Conservation (phyloP, 805 yeast genomes). For the Ogataea minuta region DNA sequence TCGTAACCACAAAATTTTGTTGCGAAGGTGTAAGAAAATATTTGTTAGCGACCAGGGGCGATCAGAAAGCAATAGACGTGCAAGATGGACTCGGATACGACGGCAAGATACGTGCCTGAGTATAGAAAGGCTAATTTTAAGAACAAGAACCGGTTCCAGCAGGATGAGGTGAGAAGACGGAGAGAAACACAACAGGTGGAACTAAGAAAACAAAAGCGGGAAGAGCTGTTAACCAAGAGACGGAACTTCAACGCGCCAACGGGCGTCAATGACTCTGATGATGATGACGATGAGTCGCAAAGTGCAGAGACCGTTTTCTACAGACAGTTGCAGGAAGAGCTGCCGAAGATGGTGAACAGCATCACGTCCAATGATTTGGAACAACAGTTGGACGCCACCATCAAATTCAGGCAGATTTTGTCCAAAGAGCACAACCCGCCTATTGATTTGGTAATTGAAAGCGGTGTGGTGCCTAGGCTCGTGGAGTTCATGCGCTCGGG, state of each 20-base stretch:
- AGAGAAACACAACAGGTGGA: slow-evolving; percentile 97
- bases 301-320: slow-evolving; percentile 37
- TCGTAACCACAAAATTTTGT: slow-evolving; percentile 11
- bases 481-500: slow-evolving; percentile 81
- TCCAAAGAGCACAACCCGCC: slow-evolving; percentile 97
- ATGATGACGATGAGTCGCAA: slow-evolving; percentile 42
- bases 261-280: slow-evolving; percentile 53
- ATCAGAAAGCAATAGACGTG: neutral
- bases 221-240: slow-evolving; percentile 90
- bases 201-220: slow-evolving; percentile 93
- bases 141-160: slow-evolving; percentile 88
- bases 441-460: slow-evolving; percentile 84
- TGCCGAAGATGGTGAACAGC: slow-evolving; percentile 83
- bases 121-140: slow-evolving; percentile 96
- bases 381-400: slow-evolving; percentile 82
- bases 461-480: slow-evolving; percentile 90
- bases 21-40: slow-evolving; percentile 6
- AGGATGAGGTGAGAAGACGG: slow-evolving; percentile 96
- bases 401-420: slow-evolving; percentile 87
- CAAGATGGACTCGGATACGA: slow-evolving; percentile 66
- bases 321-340: slow-evolving; percentile 55
- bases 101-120: slow-evolving; percentile 89
- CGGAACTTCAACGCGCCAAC: slow-evolving; percentile 61
- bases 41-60: slow-evolving; percentile 6
- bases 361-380: slow-evolving; percentile 75